These are phyloP conservation scores for Rutstroemia sp. DNA, from an alignment of 2,329 filamentous ascomycete species.

Conservation along the genomic window DNA sequence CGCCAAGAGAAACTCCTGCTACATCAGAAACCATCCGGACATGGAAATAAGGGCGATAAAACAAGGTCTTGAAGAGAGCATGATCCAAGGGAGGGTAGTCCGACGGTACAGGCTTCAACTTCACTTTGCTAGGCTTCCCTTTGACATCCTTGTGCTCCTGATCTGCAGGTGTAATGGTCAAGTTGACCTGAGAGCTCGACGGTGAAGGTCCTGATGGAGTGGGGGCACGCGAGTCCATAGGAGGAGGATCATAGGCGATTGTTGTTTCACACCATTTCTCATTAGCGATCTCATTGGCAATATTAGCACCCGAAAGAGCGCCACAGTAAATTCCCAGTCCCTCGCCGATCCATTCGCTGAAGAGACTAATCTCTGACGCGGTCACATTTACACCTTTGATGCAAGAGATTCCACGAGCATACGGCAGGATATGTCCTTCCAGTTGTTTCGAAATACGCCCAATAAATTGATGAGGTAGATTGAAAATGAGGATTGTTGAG, in stretches of 20 bases:
- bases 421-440: slow-evolving; percentile 83
- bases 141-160: slow-evolving; percentile 62
- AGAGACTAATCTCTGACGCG: slow-evolving; percentile 77
- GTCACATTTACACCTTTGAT: slow-evolving; percentile 97
- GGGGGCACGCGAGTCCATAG: slow-evolving; percentile 74
- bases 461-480: slow-evolving; percentile 95
- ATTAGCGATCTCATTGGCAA: slow-evolving; percentile 86
- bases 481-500: slow-evolving; percentile 89
- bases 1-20: slow-evolving; percentile 90
- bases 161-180: slow-evolving; percentile 38
- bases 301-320: slow-evolving; percentile 91
- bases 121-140: slow-evolving; percentile 59
- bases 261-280: slow-evolving; percentile 98
- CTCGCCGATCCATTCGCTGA: slow-evolving; percentile 90
- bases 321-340: slow-evolving; percentile 93
- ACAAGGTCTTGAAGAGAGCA: slow-evolving; percentile 72
- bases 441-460: slow-evolving; percentile 76
- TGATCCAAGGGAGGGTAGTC: slow-evolving; percentile 87
- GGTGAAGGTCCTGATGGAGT: slow-evolving; percentile 49
- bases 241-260: slow-evolving; percentile 88
- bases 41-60: slow-evolving; percentile 96
- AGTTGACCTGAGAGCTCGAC: slow-evolving; percentile 39
- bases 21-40: slow-evolving; percentile 91
- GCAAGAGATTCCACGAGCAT: slow-evolving; percentile 88
- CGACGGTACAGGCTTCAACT: slow-evolving; percentile 66